Percentiles rank a stretch among this genome's conserved stretches.
phyloP scores from a whole-genome alignment of 345 rosid species.

The Salix arbutifolia region DNA sequence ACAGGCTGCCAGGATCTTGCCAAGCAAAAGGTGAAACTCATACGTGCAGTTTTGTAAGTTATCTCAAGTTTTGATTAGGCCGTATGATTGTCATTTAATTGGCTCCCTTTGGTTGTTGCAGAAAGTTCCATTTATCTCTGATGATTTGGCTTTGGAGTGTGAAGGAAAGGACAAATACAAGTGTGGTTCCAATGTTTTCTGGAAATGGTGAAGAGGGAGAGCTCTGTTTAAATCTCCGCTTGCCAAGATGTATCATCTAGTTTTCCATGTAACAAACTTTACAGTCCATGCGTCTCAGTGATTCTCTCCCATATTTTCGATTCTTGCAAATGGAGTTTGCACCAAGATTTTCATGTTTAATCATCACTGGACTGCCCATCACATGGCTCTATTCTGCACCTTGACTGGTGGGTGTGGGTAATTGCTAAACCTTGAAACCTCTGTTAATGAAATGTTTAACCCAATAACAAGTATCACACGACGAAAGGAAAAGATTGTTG shows the following conservation, averaged over 20 bases:
- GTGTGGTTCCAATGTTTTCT: constrained; percentile 98
- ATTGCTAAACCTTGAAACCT: background rate
- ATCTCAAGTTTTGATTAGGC: background rate
- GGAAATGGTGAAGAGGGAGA: constrained; percentile 78
- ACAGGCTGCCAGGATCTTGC: constrained; percentile 99
- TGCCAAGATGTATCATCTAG: constrained; percentile 39
- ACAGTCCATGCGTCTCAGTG: constrained; percentile 3
- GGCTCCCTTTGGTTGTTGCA: constrained; percentile 31
- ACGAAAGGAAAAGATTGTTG: background rate
- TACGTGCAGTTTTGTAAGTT: background rate
- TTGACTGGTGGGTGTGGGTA: background rate
- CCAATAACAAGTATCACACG: background rate
- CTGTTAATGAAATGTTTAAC: background rate
- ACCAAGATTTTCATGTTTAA: background rate
- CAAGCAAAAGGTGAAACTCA: constrained; percentile 69
- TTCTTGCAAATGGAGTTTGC: background rate
- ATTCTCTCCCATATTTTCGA: background rate
- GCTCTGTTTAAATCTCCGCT: constrained; percentile 6
- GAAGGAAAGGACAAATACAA: constrained; percentile 95
- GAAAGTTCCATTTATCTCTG: constrained; percentile 89
- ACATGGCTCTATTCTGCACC: too few relatives aligned
- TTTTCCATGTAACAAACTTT: constrained; percentile 14
- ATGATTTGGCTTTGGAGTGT: constrained; percentile 82
- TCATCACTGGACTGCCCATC: too few relatives aligned
- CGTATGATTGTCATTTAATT: background rate